Percentiles rank a stretch among this genome's conserved stretches.
These are phyloP conservation scores for Penicillium crystallinum DNA, from an alignment of 495 filamentous ascomycete genomes.

Conservation along the genomic window DNA sequence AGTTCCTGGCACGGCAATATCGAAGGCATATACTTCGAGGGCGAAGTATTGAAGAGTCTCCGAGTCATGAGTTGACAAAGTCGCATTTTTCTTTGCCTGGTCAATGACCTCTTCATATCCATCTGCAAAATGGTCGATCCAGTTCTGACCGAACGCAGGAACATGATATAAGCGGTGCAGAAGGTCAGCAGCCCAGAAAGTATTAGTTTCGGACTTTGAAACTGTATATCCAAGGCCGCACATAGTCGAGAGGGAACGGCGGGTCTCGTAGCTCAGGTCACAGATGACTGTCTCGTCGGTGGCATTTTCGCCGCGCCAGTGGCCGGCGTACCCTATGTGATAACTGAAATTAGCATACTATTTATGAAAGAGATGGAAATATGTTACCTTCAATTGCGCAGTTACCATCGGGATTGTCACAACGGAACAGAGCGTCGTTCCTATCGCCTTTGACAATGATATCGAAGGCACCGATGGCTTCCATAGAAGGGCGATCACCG, in stretches of 20 bases:
- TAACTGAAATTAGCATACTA: not conserved
- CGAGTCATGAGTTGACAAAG: constrained; percentile 43
- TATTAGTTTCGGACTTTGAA: constrained; percentile 39
- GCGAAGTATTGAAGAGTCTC: constrained; percentile 56
- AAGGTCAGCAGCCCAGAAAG: constrained; percentile 53
- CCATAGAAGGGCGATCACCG: constrained; percentile 42
- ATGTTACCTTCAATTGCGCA: constrained; percentile 41
- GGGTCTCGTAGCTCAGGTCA: constrained; percentile 45
- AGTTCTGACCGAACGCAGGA: constrained; percentile 45
- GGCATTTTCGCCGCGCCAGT: constrained; percentile 54
- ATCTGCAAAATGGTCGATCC: constrained; percentile 53
- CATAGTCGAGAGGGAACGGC: constrained; percentile 46
- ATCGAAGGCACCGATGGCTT: constrained; percentile 49
- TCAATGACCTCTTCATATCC: constrained; percentile 44
- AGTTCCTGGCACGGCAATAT: constrained; percentile 47
- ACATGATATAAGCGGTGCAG: constrained; percentile 55
- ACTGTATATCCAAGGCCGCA: constrained; percentile 52
- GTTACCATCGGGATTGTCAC: constrained; percentile 56
- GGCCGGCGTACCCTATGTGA: constrained; percentile 47
- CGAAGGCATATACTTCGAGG: constrained; percentile 50
- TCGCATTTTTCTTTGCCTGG: constrained; percentile 34
- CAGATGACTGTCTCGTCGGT: constrained; percentile 60
- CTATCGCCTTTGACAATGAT: constrained; percentile 44
- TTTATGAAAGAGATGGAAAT: not conserved
- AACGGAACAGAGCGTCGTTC: constrained; percentile 47